phyloP scores from a whole-genome alignment of 2,329 filamentous ascomycete genomes.

The Fusarium setosum region DNA sequence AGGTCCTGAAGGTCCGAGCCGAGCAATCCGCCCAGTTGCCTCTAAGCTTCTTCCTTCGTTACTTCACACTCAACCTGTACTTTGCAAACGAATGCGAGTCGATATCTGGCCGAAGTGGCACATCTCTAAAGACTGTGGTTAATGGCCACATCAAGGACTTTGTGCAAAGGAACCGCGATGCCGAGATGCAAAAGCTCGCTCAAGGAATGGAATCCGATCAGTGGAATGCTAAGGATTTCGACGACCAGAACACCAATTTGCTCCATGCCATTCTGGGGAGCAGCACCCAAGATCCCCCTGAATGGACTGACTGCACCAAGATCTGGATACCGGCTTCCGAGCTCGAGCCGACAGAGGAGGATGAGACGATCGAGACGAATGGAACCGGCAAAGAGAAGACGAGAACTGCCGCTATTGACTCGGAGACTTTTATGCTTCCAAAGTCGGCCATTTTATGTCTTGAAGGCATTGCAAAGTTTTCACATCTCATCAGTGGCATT shows the following conservation, averaged over 20 bases:
- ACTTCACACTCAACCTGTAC: conserved; percentile 83
- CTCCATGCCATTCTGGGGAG: conserved; percentile 74
- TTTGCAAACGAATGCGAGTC: conserved; percentile 91
- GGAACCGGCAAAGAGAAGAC: conserved; percentile 70
- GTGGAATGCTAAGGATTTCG: conserved; percentile 83
- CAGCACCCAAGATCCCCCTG: conserved; percentile 76
- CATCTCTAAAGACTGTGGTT: conserved; percentile 80
- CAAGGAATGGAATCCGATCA: conserved; percentile 83
- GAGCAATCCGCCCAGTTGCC: conserved; percentile 78
- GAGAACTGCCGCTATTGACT: conserved; percentile 81
- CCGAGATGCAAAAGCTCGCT: conserved; percentile 79
- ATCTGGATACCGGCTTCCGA: conserved; percentile 66
- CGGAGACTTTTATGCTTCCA: conserved; percentile 87
- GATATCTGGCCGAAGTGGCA: conserved; percentile 82
- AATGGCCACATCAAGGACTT: conserved; percentile 87
- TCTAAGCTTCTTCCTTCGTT: conserved; percentile 78
- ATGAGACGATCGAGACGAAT: conserved; percentile 56
- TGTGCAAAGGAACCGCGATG: conserved; percentile 76
- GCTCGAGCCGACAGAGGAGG: conserved; percentile 47
- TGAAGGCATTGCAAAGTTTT: conserved; percentile 82
- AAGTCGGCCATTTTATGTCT: conserved; percentile 86
- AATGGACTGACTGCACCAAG: conserved; percentile 72
- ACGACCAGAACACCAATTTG: conserved; percentile 67
- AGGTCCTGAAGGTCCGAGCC: conserved; percentile 80
- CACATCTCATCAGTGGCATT: conserved; percentile 85